Evolutionary conservation across 306 rosid species (phyloP).

Genomic region (Hylodesmum podocarpum): DNA sequence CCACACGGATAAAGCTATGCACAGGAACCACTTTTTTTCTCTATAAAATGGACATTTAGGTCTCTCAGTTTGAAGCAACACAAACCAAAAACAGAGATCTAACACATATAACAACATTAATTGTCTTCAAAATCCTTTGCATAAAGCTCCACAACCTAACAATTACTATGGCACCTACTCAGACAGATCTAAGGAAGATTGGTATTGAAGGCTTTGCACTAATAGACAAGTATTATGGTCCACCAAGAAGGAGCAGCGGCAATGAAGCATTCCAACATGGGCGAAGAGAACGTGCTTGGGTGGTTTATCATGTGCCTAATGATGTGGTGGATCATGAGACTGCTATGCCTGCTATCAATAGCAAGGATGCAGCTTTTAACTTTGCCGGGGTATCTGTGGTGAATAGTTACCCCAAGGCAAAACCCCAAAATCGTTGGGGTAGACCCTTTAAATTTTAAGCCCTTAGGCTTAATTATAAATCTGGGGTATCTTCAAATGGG

Average conservation of each 20-base stretch:
- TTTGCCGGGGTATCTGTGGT: not conserved
- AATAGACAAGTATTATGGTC: constrained; percentile 23
- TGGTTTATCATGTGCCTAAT: not conserved
- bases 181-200: constrained; percentile 6
- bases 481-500: not conserved
- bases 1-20: too few relatives aligned
- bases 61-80: not conserved
- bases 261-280: not conserved
- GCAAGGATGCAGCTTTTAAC: not conserved
- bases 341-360: not conserved
- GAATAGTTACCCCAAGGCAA: constrained; percentile 17
- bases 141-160: not conserved
- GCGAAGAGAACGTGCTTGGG: not conserved
- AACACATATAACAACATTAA: not conserved
- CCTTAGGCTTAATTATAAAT: not conserved
- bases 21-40: too few relatives aligned
- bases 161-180: constrained; percentile 24
- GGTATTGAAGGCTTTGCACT: constrained; percentile 30
- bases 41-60: not conserved
- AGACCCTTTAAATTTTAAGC: constrained; percentile 13
- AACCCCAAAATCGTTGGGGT: constrained; percentile 36
- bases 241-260: not conserved
- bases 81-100: too few relatives aligned
- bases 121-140: not conserved
- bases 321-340: not conserved